Percentiles rank a stretch among this genome's conserved stretches.
Evolutionary conservation across 805 yeast genomes (phyloP).

Genomic region (Starmera quercuum): DNA sequence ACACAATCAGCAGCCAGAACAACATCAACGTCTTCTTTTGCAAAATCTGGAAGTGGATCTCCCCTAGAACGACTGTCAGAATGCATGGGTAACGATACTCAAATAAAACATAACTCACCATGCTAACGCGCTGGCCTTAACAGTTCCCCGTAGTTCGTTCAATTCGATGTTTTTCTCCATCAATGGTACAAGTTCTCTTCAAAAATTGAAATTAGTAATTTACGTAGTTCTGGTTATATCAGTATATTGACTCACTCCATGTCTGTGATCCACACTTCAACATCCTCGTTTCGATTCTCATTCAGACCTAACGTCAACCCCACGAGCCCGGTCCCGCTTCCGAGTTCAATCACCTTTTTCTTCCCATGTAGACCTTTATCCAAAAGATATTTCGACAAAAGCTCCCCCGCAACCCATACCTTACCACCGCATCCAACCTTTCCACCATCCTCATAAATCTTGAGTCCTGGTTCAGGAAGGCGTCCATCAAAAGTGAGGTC

Average conservation of each 20-base stretch:
- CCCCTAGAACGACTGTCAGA: slow-evolving; percentile 20
- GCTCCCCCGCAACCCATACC: slow-evolving; percentile 55
- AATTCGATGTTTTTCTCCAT: slow-evolving; percentile 37
- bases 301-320: slow-evolving; percentile 31
- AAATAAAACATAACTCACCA: slow-evolving; percentile 37
- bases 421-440: slow-evolving; percentile 58
- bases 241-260: slow-evolving; percentile 22
- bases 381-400: slow-evolving; percentile 37
- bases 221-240: neutral
- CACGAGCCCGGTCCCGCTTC: slow-evolving; percentile 53
- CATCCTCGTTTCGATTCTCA: slow-evolving; percentile 15
- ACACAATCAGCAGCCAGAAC: slow-evolving; percentile 57
- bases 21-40: slow-evolving; percentile 30
- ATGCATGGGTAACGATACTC: too few relatives aligned
- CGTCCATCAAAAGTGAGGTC: slow-evolving; percentile 33
- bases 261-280: slow-evolving; percentile 40
- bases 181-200: slow-evolving; percentile 33
- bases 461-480: slow-evolving; percentile 24
- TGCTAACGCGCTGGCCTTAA: slow-evolving; percentile 33
- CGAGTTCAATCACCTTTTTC: slow-evolving; percentile 39
- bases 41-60: slow-evolving; percentile 27
- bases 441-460: slow-evolving; percentile 49
- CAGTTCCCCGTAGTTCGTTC: slow-evolving; percentile 28
- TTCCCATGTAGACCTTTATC: slow-evolving; percentile 14
- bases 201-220: too few relatives aligned